These are phyloP conservation scores for Mucor irregularis DNA, from an alignment of 371 early-diverging fungal genomes.

Conservation along the genomic window DNA sequence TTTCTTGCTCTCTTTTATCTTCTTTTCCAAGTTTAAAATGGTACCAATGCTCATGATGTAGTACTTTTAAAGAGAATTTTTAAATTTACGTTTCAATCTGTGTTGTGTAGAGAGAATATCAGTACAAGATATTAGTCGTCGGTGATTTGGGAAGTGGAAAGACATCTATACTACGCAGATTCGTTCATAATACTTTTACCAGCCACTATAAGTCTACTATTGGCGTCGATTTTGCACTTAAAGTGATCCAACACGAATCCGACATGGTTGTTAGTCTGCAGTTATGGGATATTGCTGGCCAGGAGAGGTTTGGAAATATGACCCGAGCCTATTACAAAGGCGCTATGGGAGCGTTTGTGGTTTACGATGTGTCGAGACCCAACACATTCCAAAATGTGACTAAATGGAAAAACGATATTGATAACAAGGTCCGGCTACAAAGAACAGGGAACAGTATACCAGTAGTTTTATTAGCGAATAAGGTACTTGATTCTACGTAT, in stretches of 20 bases:
- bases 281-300: slow-evolving; percentile 75
- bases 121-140: slow-evolving; percentile 93
- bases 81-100: too few relatives aligned
- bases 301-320: slow-evolving; percentile 68
- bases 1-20: too few relatives aligned
- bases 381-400: slow-evolving; percentile 61
- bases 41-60: too few relatives aligned
- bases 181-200: slow-evolving; percentile 92
- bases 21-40: too few relatives aligned
- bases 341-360: slow-evolving; percentile 66
- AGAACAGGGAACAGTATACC: slow-evolving; percentile 41
- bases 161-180: slow-evolving; percentile 89
- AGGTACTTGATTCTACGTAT: slow-evolving; percentile 20
- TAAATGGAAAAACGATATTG: slow-evolving; percentile 58
- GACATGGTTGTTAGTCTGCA: not conserved
- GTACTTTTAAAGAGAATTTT: too few relatives aligned
- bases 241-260: slow-evolving; percentile 55
- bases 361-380: slow-evolving; percentile 67
- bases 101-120: slow-evolving; percentile 57
- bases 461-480: slow-evolving; percentile 50
- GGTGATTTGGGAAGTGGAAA: slow-evolving; percentile 98
- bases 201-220: slow-evolving; percentile 96
- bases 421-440: slow-evolving; percentile 42
- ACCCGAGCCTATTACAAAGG: slow-evolving; percentile 72
- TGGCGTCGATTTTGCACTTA: slow-evolving; percentile 90